These are phyloP conservation scores for Microcyclospora pomicola DNA, from an alignment of 2,329 filamentous ascomycete genomes.

Conservation along the genomic window DNA sequence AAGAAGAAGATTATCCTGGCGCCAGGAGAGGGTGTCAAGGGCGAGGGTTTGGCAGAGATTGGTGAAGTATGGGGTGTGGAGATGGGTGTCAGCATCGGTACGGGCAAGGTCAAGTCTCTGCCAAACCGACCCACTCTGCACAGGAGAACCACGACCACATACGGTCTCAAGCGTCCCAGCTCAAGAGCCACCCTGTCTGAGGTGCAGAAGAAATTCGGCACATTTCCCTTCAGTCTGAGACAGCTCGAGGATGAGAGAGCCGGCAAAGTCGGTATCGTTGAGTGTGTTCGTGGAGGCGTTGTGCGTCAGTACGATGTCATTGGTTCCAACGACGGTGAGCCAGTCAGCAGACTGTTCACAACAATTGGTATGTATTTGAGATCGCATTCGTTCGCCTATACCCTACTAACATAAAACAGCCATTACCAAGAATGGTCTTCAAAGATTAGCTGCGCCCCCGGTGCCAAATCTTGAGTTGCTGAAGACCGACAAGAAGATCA, in stretches of 20 bases:
- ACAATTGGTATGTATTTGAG: slow-evolving; percentile 68
- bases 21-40: slow-evolving; percentile 73
- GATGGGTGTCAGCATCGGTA: slow-evolving; percentile 78
- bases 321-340: slow-evolving; percentile 76
- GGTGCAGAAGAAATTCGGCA: slow-evolving; percentile 92
- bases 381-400: neutral
- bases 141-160: slow-evolving; percentile 82
- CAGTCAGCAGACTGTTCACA: slow-evolving; percentile 76
- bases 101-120: slow-evolving; percentile 87
- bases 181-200: slow-evolving; percentile 87
- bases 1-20: slow-evolving; percentile 96
- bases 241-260: slow-evolving; percentile 94
- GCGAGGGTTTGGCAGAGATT: slow-evolving; percentile 75
- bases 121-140: slow-evolving; percentile 82
- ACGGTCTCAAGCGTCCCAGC: slow-evolving; percentile 83
- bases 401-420: slow-evolving; percentile 38
- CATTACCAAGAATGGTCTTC: slow-evolving; percentile 94
- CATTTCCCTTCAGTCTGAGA: slow-evolving; percentile 92
- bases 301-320: slow-evolving; percentile 93
- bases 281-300: slow-evolving; percentile 86
- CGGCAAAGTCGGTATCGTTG: slow-evolving; percentile 88
- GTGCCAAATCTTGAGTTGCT: slow-evolving; percentile 64
- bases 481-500: slow-evolving; percentile 96
- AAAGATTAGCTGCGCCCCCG: slow-evolving; percentile 66
- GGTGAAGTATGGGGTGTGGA: slow-evolving; percentile 97